Percentiles rank a stretch among this genome's conserved stretches.
Evolutionary conservation across 257 asterid genomes (phyloP).

Genomic region (Rubia yunnanensis): DNA sequence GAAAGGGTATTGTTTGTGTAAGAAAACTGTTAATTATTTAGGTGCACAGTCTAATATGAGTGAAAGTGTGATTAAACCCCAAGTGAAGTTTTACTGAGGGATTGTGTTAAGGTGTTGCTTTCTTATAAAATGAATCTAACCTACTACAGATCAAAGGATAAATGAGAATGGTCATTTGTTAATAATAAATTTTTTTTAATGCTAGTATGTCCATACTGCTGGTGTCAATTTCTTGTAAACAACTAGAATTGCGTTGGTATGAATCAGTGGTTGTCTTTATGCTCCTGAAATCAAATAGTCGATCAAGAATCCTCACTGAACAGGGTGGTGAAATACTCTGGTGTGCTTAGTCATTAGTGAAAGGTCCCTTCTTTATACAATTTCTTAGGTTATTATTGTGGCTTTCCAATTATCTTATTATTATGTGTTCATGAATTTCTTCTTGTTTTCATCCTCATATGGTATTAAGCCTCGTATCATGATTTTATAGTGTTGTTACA

Average conservation of each 20-base stretch:
- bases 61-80: neutral
- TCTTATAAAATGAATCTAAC: neutral
- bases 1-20: neutral
- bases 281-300: neutral
- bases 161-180: neutral
- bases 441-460: neutral
- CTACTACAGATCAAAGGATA: neutral
- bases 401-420: neutral
- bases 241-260: neutral
- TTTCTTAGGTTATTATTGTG: neutral
- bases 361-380: neutral
- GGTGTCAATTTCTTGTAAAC: neutral
- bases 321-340: neutral
- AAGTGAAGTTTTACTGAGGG: neutral
- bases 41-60: neutral
- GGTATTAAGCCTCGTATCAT: neutral
- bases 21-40: neutral
- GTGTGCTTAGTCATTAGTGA: neutral
- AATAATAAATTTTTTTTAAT: neutral
- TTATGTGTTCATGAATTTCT: neutral
- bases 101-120: neutral
- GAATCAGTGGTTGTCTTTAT: neutral
- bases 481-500: slow-evolving; percentile 1
- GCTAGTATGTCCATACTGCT: neutral
- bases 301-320: neutral